Evolutionary conservation across 257 asterid genomes (phyloP).

Genomic region (Schizonepeta tenuifolia): DNA sequence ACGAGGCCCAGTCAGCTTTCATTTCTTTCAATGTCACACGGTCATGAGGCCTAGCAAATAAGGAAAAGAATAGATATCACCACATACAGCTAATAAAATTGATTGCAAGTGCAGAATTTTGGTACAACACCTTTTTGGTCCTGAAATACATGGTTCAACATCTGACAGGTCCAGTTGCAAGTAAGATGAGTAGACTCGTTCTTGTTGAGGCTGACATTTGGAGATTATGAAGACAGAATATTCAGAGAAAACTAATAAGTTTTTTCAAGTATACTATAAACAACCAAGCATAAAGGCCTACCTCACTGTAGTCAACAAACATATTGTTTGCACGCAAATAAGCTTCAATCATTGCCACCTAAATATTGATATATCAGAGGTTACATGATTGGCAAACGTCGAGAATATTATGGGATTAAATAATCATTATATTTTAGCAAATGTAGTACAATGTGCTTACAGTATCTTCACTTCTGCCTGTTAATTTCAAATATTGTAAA

Average conservation of each 20-base stretch:
- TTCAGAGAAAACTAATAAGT: constrained; percentile 8
- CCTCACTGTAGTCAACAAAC: constrained; percentile 94
- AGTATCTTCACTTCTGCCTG: constrained; percentile 95
- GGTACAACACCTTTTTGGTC: constrained; percentile 78
- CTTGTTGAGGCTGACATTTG: constrained; percentile 79
- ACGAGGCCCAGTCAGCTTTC: constrained; percentile 94
- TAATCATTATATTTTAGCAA: not conserved
- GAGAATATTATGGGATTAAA: not conserved
- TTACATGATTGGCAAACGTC: constrained; percentile 15
- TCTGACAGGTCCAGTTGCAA: constrained; percentile 67
- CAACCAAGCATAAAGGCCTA: constrained; percentile 31
- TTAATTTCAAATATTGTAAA: constrained; percentile 78
- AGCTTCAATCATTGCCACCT: constrained; percentile 95
- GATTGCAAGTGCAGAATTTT: not conserved
- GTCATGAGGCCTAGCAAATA: constrained; percentile 83
- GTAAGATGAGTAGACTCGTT: constrained; percentile 74
- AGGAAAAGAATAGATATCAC: constrained; percentile 21
- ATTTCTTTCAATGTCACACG: constrained; percentile 83
- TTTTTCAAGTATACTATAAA: constrained; percentile 1
- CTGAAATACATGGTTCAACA: constrained; percentile 89
- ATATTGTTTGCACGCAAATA: constrained; percentile 91
- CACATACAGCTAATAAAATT: constrained; percentile 10
- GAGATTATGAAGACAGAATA: constrained; percentile 28
- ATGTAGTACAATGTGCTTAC: constrained; percentile 49
- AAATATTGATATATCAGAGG: constrained; percentile 24